Evolutionary conservation across 768 basidiomycete genomes (phyloP), one percentile per base, ranked within the genome.

Genomic region (Hydnomerulius pinastri): DNA sequence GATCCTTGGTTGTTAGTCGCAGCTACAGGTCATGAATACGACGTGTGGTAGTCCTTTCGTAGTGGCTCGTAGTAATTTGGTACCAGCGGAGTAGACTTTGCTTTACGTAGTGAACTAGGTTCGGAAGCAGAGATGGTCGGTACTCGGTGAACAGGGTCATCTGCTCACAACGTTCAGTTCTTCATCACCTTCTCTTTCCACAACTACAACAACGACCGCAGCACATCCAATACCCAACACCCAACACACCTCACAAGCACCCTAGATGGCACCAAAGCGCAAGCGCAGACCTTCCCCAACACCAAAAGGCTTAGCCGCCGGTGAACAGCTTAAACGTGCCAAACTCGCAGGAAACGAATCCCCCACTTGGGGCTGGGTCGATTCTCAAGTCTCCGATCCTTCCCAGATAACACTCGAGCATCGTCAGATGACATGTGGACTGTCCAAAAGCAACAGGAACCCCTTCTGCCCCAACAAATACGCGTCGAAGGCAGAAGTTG

Each of bases 281-380:
- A 84, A 79, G 61, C 72, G 79, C 62, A 82, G 75, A 66, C 61
- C 67, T 48, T 77, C 77, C 15, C 68, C 77, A 4, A 37, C 69
- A 21, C 55, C 68, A 12, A 78, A 77, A 58, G 87, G 85, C 20
- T 75, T 86, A 30, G 68, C 73, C 40, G 73, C 85, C 24, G 86
- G 85, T 18, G 81, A 87, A 70, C 73, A 74, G 20, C 76, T 88
- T 57, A 85, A 83, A 58, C 79, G 83, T 43, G 71, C 74, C 50
- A 76, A 76, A 46, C 73, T 82, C 13, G 68, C 77, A n/a, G 70
- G 72, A 23, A 69, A 70, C 35, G 68, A 69, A 35, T 66, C 73
- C 48, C 74, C 79, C 27, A 70, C 79, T n/a, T 93, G 92, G 92
- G 78, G 77, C 43, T 95, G 92, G 92, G 86, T 91, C 43, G 83